Base-by-base conservation (phyloP, 2,329 filamentous ascomycete genomes). In the Claviceps paspali region DNA sequence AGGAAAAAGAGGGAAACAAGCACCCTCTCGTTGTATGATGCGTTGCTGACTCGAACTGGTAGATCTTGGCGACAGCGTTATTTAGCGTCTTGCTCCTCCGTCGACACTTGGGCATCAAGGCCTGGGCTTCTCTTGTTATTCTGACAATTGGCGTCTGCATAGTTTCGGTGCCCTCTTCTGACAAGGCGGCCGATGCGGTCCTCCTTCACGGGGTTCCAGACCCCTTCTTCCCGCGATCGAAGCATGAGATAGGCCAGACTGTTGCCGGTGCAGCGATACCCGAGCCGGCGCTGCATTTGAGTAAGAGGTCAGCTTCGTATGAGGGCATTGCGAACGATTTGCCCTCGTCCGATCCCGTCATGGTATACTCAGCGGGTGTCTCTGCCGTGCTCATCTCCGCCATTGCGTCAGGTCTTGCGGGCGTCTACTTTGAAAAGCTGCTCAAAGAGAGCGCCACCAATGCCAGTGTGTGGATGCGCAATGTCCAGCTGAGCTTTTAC, bases 401-500 rank as follows among this genome's bases (percentile, higher is more conserved):
- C 36, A 64, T 78, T 8, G 70, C 91, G 6, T 94, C 87, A 1
- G 86, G 86, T 3, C 62, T 94, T 34, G 88, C 85, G 0, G 82
- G 86, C 0, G 84, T 88, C 1, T 85, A 83, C 49, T 87, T 88
- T 46, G 83, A 96, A 56, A 95, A 92, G 60, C 77, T 95, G 3
- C 66, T 96, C 38, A 94, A 92, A 56, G 82, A 94, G 46, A 81
- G 82, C n/a, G 69, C 73, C 0, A 69, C 70, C 2, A 70, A 76
- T 33, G 79, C 79, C 5, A 88, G 84, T 1, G 68, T 96, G 11
- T 98, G 91, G 91, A 79, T 91, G 30, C 79, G 91, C 43, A 98
- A 96, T 54, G 81, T 95, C 33, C 91, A 98, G 57, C 65, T 98
- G 18, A 87, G 86, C 1, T 83, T 95, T 52, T 98, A 94, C 62